Conservation (phyloP, 768 basidiomycete species). For the Saitozyma sp. region DNA sequence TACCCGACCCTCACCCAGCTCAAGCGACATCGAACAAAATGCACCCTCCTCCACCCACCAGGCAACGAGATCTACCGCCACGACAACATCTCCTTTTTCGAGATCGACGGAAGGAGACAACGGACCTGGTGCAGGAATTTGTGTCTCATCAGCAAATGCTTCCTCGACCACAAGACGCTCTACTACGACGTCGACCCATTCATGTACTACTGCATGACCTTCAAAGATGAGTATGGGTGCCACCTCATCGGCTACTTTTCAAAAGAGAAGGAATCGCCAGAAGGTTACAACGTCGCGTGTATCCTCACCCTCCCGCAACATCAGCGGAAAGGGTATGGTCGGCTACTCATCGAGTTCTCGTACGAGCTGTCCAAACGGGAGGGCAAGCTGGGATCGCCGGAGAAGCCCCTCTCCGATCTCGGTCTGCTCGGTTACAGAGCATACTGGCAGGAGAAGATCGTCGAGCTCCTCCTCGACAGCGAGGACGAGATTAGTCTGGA, state of each 20-base stretch:
- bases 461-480: slow-evolving; percentile 74
- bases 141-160: slow-evolving; percentile 94
- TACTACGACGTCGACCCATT: slow-evolving; percentile 99
- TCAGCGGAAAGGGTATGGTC: slow-evolving; percentile 93
- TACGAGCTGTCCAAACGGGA: slow-evolving; percentile 97
- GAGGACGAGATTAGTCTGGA: slow-evolving; percentile 87
- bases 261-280: slow-evolving; percentile 97
- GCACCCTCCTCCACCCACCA: slow-evolving; percentile 88
- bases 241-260: slow-evolving; percentile 98
- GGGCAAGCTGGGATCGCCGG: slow-evolving; percentile 90
- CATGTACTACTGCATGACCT: slow-evolving; percentile 98
- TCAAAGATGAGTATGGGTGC: slow-evolving; percentile 83
- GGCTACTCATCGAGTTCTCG: slow-evolving; percentile 93
- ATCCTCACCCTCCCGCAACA: slow-evolving; percentile 98
- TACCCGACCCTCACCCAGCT: slow-evolving; percentile 90
- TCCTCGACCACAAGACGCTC: slow-evolving; percentile 98
- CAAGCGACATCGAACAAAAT: slow-evolving; percentile 83
- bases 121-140: slow-evolving; percentile 95
- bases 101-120: slow-evolving; percentile 95
- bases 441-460: slow-evolving; percentile 96
- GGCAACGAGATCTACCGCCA: slow-evolving; percentile 99
- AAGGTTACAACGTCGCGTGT: slow-evolving; percentile 98
- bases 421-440: slow-evolving; percentile 90
- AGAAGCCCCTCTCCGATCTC: slow-evolving; percentile 94
- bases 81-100: slow-evolving; percentile 95